Conservation (phyloP, 129 eudicot genomes). For the Flaveria trinervia region DNA sequence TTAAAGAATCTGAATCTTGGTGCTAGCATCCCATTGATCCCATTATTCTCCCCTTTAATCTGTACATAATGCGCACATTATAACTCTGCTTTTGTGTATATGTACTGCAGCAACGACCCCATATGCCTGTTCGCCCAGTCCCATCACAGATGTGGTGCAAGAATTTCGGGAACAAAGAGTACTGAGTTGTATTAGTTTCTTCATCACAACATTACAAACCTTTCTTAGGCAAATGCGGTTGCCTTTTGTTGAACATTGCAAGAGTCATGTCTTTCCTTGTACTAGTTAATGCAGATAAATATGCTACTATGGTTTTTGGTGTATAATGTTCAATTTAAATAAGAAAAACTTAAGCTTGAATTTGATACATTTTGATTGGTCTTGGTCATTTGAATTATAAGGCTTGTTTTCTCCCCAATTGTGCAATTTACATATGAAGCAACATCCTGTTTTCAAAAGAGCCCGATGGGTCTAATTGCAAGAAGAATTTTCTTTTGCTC, state of each 20-base stretch:
- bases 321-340: conserved; percentile 31
- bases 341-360: conserved; percentile 26
- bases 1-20: too few relatives aligned
- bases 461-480: too few relatives aligned
- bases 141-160: conserved; percentile 94
- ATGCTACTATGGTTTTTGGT: conserved; percentile 33
- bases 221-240: conserved; percentile 23
- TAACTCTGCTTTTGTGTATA: neutral
- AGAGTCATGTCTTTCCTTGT: conserved; percentile 18
- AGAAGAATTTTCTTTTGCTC: too few relatives aligned
- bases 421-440: too few relatives aligned
- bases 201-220: conserved; percentile 29
- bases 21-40: neutral
- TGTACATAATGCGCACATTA: neutral
- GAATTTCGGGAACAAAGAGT: conserved; percentile 79
- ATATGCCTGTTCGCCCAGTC: conserved; percentile 74
- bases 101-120: conserved; percentile 81
- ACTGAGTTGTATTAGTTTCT: conserved; percentile 40
- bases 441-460: too few relatives aligned
- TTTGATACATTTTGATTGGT: conserved; percentile 9
- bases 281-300: conserved; percentile 21
- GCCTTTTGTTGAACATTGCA: conserved; percentile 30
- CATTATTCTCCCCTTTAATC: neutral
- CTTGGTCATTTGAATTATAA: neutral
- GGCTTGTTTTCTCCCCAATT: too few relatives aligned